Base-by-base conservation (phyloP, 2,329 filamentous ascomycete genomes). In the Pseudogymnoascus sp. region DNA sequence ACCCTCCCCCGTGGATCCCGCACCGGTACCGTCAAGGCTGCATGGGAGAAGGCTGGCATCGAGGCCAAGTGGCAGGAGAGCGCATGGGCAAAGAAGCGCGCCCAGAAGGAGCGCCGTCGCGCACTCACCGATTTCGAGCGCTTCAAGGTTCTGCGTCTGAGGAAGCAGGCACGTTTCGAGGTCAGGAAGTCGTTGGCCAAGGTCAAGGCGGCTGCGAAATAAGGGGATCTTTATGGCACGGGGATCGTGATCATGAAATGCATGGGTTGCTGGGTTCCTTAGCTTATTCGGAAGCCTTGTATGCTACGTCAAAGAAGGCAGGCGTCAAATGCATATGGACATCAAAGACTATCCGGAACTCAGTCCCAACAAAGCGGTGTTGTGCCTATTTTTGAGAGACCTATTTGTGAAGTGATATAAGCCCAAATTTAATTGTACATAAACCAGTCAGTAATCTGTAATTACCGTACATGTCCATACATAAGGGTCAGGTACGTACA, bases 101-200 rank as follows among this genome's bases (percentile, higher is more conserved):
- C 87, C 73, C 89, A 91, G 82, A 85, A 86, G 74, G 85, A 90
- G 80, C 89, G 91, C 83, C 90, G 95, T 85, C 89, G 89, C 83
- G 86, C 87, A 75, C 85, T 99, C 72, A 96, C 88, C 81, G 95
- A 99, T 86, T 99, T 99, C 78, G 95, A 99, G 85, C 89, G 95
- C 80, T 99, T 97, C 91, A 97, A 99, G 90, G 95, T 97, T 75
- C 85, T 97, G 87, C 89, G 93, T 81, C 85, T 97, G 82, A 96
- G 93, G 89, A 99, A 99, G 88, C 93, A 97, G 89, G 91, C 93
- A 79, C 90, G 93, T 79, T 97, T 96, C 83, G 93, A 97, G 86
- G 89, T 96, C 82, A 89, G 89, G 83, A 97, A 97, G 89, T 88
- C 91, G 75, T 85, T 96, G 77, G 91, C 92, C 78, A 96, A 96